These are phyloP conservation scores for Candolleomyces efflorescens DNA, from an alignment of 768 basidiomycete genomes.

Conservation along the genomic window DNA sequence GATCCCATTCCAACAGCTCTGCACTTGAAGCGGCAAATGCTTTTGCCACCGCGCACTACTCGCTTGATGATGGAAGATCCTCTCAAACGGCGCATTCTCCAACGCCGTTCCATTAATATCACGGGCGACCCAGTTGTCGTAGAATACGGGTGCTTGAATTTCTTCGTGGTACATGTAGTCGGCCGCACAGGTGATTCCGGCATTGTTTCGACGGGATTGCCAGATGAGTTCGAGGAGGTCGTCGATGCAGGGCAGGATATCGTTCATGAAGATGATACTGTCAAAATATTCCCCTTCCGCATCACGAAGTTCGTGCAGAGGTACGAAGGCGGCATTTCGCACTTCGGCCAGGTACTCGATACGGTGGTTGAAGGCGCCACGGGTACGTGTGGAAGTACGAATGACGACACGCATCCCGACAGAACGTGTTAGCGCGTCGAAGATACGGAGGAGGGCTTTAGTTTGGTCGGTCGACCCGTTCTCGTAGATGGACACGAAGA, in stretches of 20 bases:
- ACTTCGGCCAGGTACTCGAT: conserved; percentile 99
- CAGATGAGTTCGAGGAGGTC: conserved; percentile 97
- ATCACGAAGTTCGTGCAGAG: conserved; percentile 90
- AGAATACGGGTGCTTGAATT: conserved; percentile 91
- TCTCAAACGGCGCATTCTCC: conserved; percentile 96
- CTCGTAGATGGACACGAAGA: conserved; percentile 98
- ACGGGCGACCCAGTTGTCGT: conserved; percentile 97
- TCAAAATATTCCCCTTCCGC: conserved; percentile 93
- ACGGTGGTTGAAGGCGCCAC: conserved; percentile 97
- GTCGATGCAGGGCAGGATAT: conserved; percentile 96
- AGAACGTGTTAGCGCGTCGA: conserved; percentile 85
- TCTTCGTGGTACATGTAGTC: conserved; percentile 99
- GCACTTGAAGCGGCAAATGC: conserved; percentile 93
- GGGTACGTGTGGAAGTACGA: conserved; percentile 85
- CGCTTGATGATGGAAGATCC: conserved; percentile 81
- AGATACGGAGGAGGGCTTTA: conserved; percentile 92
- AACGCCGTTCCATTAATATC: conserved; percentile 98
- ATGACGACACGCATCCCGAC: conserved; percentile 94
- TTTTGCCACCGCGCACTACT: conserved; percentile 81
- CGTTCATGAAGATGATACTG: conserved; percentile 98
- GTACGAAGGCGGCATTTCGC: conserved; percentile 96
- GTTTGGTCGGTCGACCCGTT: conserved; percentile 99
- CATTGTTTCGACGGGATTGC: conserved; percentile 90
- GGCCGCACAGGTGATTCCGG: conserved; percentile 95
- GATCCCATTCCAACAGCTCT: conserved; percentile 98